Evolutionary conservation across 805 yeast species (phyloP).

Genomic region (Tanozyma kutaoensis): DNA sequence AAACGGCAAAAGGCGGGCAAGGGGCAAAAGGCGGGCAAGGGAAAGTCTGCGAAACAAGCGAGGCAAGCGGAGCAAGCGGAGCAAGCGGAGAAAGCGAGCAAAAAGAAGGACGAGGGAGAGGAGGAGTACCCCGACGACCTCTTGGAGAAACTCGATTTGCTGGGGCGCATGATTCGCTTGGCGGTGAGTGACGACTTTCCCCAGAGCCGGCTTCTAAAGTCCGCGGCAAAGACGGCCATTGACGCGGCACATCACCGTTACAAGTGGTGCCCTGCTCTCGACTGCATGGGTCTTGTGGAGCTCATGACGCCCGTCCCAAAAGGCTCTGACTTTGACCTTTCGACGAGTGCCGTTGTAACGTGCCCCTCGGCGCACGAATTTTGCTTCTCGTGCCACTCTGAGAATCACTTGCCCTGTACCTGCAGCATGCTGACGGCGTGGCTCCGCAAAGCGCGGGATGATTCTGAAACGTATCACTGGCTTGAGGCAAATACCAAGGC

Average conservation of each 20-base stretch:
- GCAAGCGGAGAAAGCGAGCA: too few species aligned
- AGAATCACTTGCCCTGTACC: constrained; percentile 77
- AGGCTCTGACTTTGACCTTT: constrained; percentile 3
- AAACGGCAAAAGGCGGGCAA: too few species aligned
- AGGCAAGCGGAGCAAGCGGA: too few species aligned
- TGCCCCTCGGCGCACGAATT: constrained; percentile 61
- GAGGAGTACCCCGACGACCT: too few species aligned
- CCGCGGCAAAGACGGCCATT: constrained; percentile 4
- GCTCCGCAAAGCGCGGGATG: constrained; percentile 73
- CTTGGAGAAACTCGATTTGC: too few species aligned
- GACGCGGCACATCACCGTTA: constrained; percentile 21
- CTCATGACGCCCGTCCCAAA: constrained; percentile 3
- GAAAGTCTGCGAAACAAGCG: too few species aligned
- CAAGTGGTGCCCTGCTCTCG: constrained; percentile 80
- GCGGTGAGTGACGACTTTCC: too few species aligned
- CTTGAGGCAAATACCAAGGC: constrained; percentile 69
- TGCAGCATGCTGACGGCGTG: constrained; percentile 59
- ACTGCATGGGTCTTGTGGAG: constrained; percentile 51
- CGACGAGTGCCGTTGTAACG: constrained; percentile 48
- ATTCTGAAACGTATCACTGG: constrained; percentile 84
- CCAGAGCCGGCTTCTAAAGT: too few species aligned
- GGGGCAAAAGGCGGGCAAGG: too few species aligned
- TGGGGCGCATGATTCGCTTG: too few species aligned
- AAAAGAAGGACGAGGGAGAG: too few species aligned
- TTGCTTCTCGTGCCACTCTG: constrained; percentile 64